Evolutionary conservation across 1,284 basidiomycete genomes (phyloP), one percentile per base, ranked within the genome.

Genomic region (Apiotrichum akiyoshidainum): DNA sequence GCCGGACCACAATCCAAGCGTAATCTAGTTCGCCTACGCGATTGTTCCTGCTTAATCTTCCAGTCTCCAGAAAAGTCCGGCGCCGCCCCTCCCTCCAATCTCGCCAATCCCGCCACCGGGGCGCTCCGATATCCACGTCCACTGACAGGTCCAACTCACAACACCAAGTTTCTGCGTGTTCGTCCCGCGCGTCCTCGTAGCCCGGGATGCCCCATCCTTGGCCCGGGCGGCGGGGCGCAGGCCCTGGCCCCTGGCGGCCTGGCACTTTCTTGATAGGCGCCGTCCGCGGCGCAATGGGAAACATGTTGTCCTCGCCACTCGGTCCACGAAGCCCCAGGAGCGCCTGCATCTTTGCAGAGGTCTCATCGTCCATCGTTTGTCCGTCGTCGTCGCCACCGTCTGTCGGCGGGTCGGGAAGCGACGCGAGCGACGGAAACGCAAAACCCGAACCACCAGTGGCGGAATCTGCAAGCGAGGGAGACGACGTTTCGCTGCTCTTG

Each of bases 151-250:
- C 16, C 14, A 12, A 72, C 74, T 68, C 56, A 76, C 73, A 71
- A 48, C 74, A 76, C 74, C 74, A 76, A n/a, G 65, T 72, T 5
- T 76, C 73, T 12, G 69, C 54, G 52, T 73, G 72, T 9, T 70
- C 65, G 54, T 76, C 74, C 19, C 73, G 57, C 2, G 47, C 59
- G 48, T 68, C 64, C 12, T 67, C 56, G 52, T 64, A 75, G n/a
- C 72, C 74, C 8, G 70, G 72, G n/a, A 74, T 62, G 46, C 64
- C 61, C 56, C 61, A 71, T 4, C 68, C 69, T 47, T 68, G 60
- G 0, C 63, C 63, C 7, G 62, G 55, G 14, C 58, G 62, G 17
- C 58, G 59, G 14, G 57, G 64, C 22, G 65, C 59, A 5, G 48
- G 31, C 0, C 48, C 48, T 21, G 60, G 62, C 2, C 49, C 33